A percentile compares a stretch with the other conserved stretches of the same genome.
Conservation (phyloP, 768 basidiomycete species). For the Psilocybe subaeruginosa region DNA sequence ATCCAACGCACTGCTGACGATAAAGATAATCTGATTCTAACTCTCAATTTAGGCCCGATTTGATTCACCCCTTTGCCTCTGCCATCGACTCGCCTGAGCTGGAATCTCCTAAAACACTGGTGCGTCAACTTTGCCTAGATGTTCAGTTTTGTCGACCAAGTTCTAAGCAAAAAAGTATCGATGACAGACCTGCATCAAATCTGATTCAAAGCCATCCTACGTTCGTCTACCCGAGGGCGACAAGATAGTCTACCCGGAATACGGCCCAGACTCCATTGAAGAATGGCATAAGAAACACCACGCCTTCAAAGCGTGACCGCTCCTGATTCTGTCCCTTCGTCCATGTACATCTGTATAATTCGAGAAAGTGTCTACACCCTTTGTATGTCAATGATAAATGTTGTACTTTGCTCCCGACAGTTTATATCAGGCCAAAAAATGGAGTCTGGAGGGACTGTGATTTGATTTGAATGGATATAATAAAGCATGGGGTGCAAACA, state of each 20-base stretch:
- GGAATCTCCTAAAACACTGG: conserved; percentile 51
- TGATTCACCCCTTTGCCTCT: conserved; percentile 70
- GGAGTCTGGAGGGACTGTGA: too few species aligned
- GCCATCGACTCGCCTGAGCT: conserved; percentile 67
- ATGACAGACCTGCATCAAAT: conserved; percentile 45
- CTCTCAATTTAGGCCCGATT: conserved; percentile 52
- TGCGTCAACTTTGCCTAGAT: conserved; percentile 25
- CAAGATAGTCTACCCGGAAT: conserved; percentile 49
- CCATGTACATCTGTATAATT: not conserved
- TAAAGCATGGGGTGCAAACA: too few species aligned
- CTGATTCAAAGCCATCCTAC: conserved; percentile 56
- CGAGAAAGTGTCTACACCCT: too few species aligned
- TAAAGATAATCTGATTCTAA: not conserved
- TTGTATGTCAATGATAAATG: too few species aligned
- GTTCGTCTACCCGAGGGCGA: conserved; percentile 65
- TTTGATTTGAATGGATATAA: too few species aligned
- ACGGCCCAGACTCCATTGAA: conserved; percentile 51
- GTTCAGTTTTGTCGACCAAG: too few species aligned
- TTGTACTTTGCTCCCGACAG: too few species aligned
- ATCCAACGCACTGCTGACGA: conserved; percentile 8
- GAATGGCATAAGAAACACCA: conserved; percentile 61
- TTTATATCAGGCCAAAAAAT: too few species aligned
- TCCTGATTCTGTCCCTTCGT: not conserved
- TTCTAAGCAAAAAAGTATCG: too few species aligned
- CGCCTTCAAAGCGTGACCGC: conserved; percentile 30